Evolutionary conservation across 169 alveolate species (phyloP).

Genomic region (Babesia bigemina): DNA sequence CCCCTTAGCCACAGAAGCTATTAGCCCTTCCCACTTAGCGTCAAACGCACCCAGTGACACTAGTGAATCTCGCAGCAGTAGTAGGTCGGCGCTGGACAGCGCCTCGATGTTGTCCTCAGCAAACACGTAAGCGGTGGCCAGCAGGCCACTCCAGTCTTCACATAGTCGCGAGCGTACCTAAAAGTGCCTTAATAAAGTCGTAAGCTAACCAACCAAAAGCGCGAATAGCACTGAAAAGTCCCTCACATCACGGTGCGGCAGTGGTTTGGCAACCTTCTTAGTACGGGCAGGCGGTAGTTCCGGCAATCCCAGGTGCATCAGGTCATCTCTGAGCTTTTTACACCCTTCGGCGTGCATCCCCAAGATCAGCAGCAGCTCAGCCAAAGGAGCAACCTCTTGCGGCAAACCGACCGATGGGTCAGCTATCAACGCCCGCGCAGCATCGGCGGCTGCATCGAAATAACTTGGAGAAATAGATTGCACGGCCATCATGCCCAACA

Average conservation of each 20-base stretch:
- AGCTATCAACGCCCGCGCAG: constrained; percentile 9
- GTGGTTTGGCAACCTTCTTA: not conserved
- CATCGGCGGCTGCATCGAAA: constrained; percentile 18
- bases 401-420: not conserved
- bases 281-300: not conserved
- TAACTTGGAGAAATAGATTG: constrained; percentile 17
- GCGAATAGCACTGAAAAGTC: constrained; percentile 18
- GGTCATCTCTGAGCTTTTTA: not conserved
- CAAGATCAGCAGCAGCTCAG: constrained; percentile 24
- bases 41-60: constrained; percentile 26
- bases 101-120: constrained; percentile 28
- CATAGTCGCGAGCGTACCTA: constrained; percentile 27
- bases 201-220: constrained; percentile 15
- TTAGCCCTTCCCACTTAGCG: constrained; percentile 21
- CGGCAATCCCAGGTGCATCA: not conserved
- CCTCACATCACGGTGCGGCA: constrained; percentile 2
- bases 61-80: constrained; percentile 20
- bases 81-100: constrained; percentile 31
- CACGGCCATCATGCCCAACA: constrained; percentile 10
- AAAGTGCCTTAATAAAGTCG: not conserved
- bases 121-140: constrained; percentile 16
- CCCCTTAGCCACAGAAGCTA: constrained; percentile 49
- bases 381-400: constrained; percentile 7
- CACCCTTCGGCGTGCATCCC: not conserved
- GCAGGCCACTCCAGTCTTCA: constrained; percentile 3